Percentiles rank a stretch among this genome's conserved stretches.
These are phyloP conservation scores for Phialemoniopsis sp. DNA, from an alignment of 2,329 filamentous ascomycete species.

Conservation along the genomic window DNA sequence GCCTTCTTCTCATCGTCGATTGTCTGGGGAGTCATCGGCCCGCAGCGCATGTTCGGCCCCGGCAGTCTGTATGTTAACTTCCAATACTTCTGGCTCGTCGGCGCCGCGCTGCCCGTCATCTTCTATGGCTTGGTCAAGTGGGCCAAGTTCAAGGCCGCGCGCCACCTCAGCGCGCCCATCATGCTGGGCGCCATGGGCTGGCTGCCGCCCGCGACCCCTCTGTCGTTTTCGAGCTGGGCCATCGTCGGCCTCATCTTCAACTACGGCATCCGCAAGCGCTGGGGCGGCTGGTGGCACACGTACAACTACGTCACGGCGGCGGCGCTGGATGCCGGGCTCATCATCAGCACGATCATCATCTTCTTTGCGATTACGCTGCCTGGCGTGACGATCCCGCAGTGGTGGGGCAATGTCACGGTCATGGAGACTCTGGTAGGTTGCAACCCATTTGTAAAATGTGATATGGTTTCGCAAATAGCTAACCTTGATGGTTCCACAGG, in stretches of 20 bases:
- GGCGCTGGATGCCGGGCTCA: conserved; percentile 31
- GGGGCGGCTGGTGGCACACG: conserved; percentile 57
- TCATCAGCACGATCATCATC: conserved; percentile 29
- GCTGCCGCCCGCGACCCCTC: conserved; percentile 55
- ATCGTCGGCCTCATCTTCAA: conserved; percentile 56
- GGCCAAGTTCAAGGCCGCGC: conserved; percentile 21
- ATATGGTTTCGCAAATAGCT: conserved; percentile 12
- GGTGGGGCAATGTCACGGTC: conserved; percentile 48
- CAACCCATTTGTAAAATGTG: conserved; percentile 23
- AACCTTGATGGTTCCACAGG: conserved; percentile 17
- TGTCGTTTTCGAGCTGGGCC: conserved; percentile 57
- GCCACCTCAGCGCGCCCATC: conserved; percentile 51
- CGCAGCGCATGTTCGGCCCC: conserved; percentile 47
- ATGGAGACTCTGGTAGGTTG: conserved; percentile 35
- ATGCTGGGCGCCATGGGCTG: conserved; percentile 50
- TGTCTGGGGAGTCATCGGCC: conserved; percentile 55
- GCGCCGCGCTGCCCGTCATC: conserved; percentile 40
- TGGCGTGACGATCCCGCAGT: conserved; percentile 29
- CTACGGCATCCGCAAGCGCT: conserved; percentile 46
- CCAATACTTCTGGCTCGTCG: conserved; percentile 50
- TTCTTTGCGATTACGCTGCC: conserved; percentile 32
- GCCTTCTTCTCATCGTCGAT: conserved; percentile 47
- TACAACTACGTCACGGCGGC: conserved; percentile 37
- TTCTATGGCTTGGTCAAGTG: conserved; percentile 35
- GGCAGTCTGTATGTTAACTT: conserved; percentile 46